Percentiles rank a stretch among this genome's conserved stretches.
Evolutionary conservation across 805 yeast species (phyloP).

Genomic region (Pichia californica): DNA sequence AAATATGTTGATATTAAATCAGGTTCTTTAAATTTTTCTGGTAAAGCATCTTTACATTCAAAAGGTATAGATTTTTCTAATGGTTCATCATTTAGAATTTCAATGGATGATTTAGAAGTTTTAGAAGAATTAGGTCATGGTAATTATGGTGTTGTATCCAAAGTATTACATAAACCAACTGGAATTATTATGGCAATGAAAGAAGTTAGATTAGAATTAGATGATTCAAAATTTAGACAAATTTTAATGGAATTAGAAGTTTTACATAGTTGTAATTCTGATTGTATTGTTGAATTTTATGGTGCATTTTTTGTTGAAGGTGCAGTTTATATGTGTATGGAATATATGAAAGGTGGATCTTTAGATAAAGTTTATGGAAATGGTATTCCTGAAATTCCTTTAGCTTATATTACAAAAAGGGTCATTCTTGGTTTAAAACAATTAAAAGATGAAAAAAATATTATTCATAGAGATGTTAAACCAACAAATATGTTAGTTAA

Average conservation of each 20-base stretch:
- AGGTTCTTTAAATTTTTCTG: slow-evolving; percentile 87
- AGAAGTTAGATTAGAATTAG: slow-evolving; percentile 88
- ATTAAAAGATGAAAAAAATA: slow-evolving; percentile 83
- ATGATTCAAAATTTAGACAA: slow-evolving; percentile 89
- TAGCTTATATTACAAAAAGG: slow-evolving; percentile 73
- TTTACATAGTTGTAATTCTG: slow-evolving; percentile 83
- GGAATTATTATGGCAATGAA: slow-evolving; percentile 95
- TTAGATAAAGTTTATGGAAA: slow-evolving; percentile 75
- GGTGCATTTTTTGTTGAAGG: slow-evolving; percentile 98
- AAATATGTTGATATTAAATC: slow-evolving; percentile 87
- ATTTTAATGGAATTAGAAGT: slow-evolving; percentile 95
- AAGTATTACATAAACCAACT: slow-evolving; percentile 89
- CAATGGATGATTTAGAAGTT: slow-evolving; percentile 75
- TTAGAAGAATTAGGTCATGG: slow-evolving; percentile 91
- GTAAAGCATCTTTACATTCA: slow-evolving; percentile 87
- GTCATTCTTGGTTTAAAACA: slow-evolving; percentile 78
- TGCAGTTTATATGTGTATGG: slow-evolving; percentile 97
- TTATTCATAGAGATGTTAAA: slow-evolving; percentile 93
- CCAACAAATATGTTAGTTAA: slow-evolving; percentile 90
- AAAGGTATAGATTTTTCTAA: slow-evolving; percentile 86
- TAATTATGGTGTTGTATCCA: slow-evolving; percentile 92
- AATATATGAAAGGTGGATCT: slow-evolving; percentile 95
- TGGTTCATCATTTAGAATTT: slow-evolving; percentile 81
- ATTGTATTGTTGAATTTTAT: slow-evolving; percentile 89
- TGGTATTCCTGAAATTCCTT: slow-evolving; percentile 70